A percentile compares a stretch with the other conserved stretches of the same genome.
Evolutionary conservation across 768 basidiomycete genomes (phyloP).

Genomic region (Tremella fuciformis): DNA sequence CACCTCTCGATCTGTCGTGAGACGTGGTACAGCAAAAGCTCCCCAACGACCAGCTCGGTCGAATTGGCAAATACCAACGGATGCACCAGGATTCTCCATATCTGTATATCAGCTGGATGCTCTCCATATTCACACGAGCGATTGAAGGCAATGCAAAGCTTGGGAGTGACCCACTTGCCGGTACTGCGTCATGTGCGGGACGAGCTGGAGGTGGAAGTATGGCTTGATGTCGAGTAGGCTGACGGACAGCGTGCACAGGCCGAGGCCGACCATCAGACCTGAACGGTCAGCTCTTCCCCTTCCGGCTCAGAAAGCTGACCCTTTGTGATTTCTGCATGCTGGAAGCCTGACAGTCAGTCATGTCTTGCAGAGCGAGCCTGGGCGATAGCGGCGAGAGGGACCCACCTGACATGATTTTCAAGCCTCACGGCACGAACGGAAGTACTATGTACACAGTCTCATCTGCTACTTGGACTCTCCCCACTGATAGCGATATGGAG

Average conservation of each 20-base stretch:
- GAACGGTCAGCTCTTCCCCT: slow-evolving; percentile 3
- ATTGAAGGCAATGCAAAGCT: background rate
- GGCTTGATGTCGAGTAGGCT: slow-evolving; percentile 84
- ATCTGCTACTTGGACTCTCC: too few relatives aligned
- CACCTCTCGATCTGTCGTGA: slow-evolving; percentile 69
- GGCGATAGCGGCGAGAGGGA: background rate
- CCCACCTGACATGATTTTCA: background rate
- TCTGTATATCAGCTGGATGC: slow-evolving; percentile 57
- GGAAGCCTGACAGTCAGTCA: slow-evolving; percentile 1
- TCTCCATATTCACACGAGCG: background rate
- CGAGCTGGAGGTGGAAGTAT: slow-evolving; percentile 82
- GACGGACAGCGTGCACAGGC: slow-evolving; percentile 67
- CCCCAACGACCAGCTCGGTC: slow-evolving; percentile 74
- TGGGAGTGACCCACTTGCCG: slow-evolving; percentile 64
- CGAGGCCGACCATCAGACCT: slow-evolving; percentile 76
- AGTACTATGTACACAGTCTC: too few relatives aligned
- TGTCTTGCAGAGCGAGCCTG: background rate
- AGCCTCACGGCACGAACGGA: too few relatives aligned
- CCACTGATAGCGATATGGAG: too few relatives aligned
- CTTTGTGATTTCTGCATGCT: slow-evolving; percentile 11
- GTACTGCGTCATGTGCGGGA: slow-evolving; percentile 83
- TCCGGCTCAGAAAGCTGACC: background rate
- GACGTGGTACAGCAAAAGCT: slow-evolving; percentile 69
- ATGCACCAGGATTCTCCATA: slow-evolving; percentile 75
- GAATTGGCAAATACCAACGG: slow-evolving; percentile 78